Base-by-base conservation (phyloP, 2,329 filamentous ascomycete species). In the Sporothrix sp. region DNA sequence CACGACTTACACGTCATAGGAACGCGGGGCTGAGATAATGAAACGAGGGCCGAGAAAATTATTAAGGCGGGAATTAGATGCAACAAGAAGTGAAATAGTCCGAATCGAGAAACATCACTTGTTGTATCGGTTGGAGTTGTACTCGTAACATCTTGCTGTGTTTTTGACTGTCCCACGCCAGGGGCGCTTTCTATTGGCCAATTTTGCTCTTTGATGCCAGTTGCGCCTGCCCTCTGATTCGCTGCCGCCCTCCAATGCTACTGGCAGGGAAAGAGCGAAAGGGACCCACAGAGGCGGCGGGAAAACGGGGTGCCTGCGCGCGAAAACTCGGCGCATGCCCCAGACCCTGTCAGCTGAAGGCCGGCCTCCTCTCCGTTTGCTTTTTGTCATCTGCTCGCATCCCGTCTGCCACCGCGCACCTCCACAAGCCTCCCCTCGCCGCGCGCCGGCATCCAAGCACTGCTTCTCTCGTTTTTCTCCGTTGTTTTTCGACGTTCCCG, bases 1-100 rank as follows among this genome's bases (percentile, higher is more conserved):
- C 2, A 64, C 60, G 9, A 51, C 45, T 3, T 57, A 55, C 21
- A 27, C 5, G 2, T 50, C 18, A 40, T 16, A 20, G n/a, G 28
- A 28, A 13, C 28, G 40, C 30, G 25, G 11, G 20, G 18, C 45
- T 44, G 43, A 7, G 7, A 14, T 11, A 11, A 18, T 13, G 25
- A n/a, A 28, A 47, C 25, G 25, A 10, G n/a, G n/a, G n/a, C n/a
- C n/a, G n/a, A n/a, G n/a, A 55, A n/a, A 49, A 52, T 21, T 14
- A 18, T 7, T 18, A 4, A 11, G 7, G 11, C 18, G 4, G 9
- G 30, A 38, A 16, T 23, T 16, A 35, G 20, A 4, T 4, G 13
- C 4, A 32, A 6, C 16, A 5, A 30, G 4, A 2, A 32, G 16
- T 32, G 3, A 13, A 18, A 13, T 18, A 20, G 16, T 11, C 28